Percentiles rank a stretch among this genome's conserved stretches.
phyloP scores from a whole-genome alignment of 441 rosid species.

The Populus hybrid region DNA sequence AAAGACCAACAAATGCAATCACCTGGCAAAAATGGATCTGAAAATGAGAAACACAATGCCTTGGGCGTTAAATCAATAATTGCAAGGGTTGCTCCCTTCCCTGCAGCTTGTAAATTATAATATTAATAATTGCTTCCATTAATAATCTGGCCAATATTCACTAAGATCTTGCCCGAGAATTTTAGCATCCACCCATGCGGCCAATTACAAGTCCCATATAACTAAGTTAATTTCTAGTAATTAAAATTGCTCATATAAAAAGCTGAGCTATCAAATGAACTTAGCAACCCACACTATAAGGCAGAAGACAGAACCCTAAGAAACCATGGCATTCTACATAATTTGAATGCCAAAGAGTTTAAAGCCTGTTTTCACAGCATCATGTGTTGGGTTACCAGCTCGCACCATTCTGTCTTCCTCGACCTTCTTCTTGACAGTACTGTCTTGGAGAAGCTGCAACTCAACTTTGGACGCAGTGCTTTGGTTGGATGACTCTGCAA shows the following conservation, averaged over 20 bases:
- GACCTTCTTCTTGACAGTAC: neutral
- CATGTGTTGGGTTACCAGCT: neutral
- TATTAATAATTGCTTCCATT: neutral
- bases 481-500: neutral
- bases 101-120: neutral
- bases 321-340: slow-evolving; percentile 6
- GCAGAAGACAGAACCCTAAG: neutral
- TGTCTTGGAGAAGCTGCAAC: slow-evolving; percentile 19
- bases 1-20: neutral
- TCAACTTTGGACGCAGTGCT: slow-evolving; percentile 8
- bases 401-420: neutral
- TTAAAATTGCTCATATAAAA: neutral
- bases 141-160: neutral
- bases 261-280: neutral
- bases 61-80: neutral
- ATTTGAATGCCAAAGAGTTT: slow-evolving; percentile 48
- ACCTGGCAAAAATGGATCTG: neutral
- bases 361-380: slow-evolving; percentile 20
- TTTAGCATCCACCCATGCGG: neutral
- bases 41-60: neutral
- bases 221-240: neutral
- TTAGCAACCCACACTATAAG: neutral
- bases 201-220: neutral
- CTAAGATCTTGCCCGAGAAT: slow-evolving; percentile 2
- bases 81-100: neutral